These are phyloP conservation scores for Dendrobium nobile DNA, from an alignment of 106 monocot species.

Conservation along the genomic window DNA sequence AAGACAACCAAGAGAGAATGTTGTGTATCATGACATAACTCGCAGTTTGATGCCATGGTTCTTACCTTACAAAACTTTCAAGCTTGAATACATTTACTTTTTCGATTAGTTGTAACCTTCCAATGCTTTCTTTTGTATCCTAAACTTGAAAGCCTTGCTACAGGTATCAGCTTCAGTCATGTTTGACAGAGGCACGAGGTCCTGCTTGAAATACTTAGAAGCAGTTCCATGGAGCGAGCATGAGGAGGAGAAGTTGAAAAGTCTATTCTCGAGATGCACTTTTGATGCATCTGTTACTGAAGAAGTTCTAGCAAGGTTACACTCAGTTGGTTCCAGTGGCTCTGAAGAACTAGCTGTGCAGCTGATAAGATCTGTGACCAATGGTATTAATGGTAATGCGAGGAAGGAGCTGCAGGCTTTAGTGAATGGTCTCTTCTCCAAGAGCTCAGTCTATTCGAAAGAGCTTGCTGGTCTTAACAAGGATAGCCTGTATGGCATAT, in stretches of 20 bases:
- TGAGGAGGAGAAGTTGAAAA: slow-evolving; percentile 77
- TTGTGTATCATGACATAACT: too few species aligned
- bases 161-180: slow-evolving; percentile 67
- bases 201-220: slow-evolving; percentile 77
- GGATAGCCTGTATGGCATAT: slow-evolving; percentile 51
- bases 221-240: slow-evolving; percentile 84
- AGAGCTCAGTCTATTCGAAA: slow-evolving; percentile 68
- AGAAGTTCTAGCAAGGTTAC: slow-evolving; percentile 59
- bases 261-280: slow-evolving; percentile 27
- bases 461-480: slow-evolving; percentile 53
- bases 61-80: neutral
- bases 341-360: slow-evolving; percentile 39
- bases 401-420: slow-evolving; percentile 64
- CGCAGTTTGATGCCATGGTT: neutral
- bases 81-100: neutral
- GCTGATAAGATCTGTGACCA: slow-evolving; percentile 64
- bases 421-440: slow-evolving; percentile 70
- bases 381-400: slow-evolving; percentile 43
- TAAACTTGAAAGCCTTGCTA: slow-evolving; percentile 4
- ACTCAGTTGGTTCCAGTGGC: slow-evolving; percentile 16
- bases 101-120: neutral
- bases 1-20: too few species aligned
- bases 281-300: slow-evolving; percentile 34
- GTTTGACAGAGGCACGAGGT: slow-evolving; percentile 63
- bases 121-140: neutral